A percentile compares a stretch with the other conserved stretches of the same genome.
These are phyloP conservation scores for Ceratocystis eucalypticola DNA, from an alignment of 2,329 filamentous ascomycete genomes.

Conservation along the genomic window DNA sequence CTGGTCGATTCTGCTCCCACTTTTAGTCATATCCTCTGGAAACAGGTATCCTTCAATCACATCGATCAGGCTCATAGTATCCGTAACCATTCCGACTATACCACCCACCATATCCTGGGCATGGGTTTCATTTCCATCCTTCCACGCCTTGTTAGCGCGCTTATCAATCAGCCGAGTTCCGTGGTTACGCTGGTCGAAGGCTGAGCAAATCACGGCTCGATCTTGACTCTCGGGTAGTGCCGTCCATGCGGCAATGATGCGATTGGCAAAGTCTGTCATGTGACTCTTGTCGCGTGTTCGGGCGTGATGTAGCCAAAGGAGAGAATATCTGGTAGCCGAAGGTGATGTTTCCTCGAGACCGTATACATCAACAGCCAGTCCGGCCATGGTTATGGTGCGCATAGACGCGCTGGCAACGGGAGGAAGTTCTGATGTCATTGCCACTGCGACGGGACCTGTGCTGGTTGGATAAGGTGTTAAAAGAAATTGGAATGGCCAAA, in stretches of 20 bases:
- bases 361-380: constrained; percentile 66
- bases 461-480: not conserved
- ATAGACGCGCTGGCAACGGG: constrained; percentile 43
- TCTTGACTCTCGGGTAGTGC: constrained; percentile 24
- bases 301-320: constrained; percentile 85
- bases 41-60: constrained; percentile 65
- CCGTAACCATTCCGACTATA: constrained; percentile 58
- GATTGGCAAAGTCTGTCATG: constrained; percentile 64
- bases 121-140: constrained; percentile 60
- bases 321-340: constrained; percentile 46
- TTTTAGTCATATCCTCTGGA: constrained; percentile 29
- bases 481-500: not conserved
- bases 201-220: constrained; percentile 60
- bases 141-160: constrained; percentile 63
- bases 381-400: constrained; percentile 57
- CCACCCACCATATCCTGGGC: constrained; percentile 84
- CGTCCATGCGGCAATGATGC: constrained; percentile 57
- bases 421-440: constrained; percentile 6
- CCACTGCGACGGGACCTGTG: not conserved
- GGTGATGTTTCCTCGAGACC: constrained; percentile 57
- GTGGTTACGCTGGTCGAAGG: constrained; percentile 91
- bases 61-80: constrained; percentile 63
- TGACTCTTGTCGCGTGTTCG: constrained; percentile 54
- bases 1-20: constrained; percentile 34
- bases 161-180: constrained; percentile 56